Evolutionary conservation across 768 basidiomycete species (phyloP), one percentile per base, ranked within the genome.

Genomic region (Suillus cothurnatus): DNA sequence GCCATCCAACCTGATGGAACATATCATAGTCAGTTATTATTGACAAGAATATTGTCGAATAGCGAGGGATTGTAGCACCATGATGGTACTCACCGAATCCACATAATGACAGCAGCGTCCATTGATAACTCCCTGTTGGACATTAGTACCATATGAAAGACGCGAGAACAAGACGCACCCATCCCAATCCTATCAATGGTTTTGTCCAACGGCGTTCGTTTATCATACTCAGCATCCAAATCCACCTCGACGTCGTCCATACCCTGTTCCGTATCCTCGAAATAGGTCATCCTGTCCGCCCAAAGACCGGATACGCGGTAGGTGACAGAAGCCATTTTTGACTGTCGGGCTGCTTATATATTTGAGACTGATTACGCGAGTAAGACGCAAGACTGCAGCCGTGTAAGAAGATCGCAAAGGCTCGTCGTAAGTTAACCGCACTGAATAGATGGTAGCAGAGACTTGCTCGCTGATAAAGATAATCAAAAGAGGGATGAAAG

Each of bases 111-210:
- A 95, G 72, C 49, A 94, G 76, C 6, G 86, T 86, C 92, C 91
- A 93, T 70, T 95, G 93, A 69, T 94, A 94, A 62, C 85, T 89
- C 49, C 85, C 85, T 87, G 69, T 43, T 17, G n/a, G 4, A 23
- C 38, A 19, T 39, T 8, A 11, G 28, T n/a, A 57, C 43, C 26
- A 70, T 32, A 50, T 61, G 31, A 32, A 17, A 41, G 39, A 36
- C 9, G 2, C 21, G 26, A 21, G 1, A 41, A 15, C 9, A n/a
- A 49, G 6, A 73, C 82, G 62, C 64, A 74, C 93, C 94, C 94
- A 97, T 93, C 34, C 94, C 94, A 72, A 96, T 95, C 47, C 88
- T 84, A 73, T 95, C 93, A 76, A 96, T 94, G 1, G 94, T 95
- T 72, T 82, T 90, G 78, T 96, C 94, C 32, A 96, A 81, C 70